These are phyloP conservation scores for Pyrenochaeta sp. DNA, from an alignment of 2,329 filamentous ascomycete genomes.

Conservation along the genomic window DNA sequence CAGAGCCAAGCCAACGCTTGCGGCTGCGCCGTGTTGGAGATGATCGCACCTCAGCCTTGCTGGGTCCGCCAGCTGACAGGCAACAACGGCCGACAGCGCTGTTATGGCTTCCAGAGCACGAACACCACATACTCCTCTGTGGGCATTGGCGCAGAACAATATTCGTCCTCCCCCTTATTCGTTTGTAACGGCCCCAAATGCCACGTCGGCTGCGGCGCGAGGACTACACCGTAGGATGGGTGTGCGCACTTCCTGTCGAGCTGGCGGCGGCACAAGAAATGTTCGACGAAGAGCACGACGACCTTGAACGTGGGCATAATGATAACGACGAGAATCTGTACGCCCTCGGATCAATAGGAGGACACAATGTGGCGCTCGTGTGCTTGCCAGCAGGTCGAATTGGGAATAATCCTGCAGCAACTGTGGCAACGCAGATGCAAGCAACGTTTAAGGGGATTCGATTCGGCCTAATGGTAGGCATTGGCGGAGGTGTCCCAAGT, in stretches of 20 bases:
- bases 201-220: conserved; percentile 9
- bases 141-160: neutral
- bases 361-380: conserved; percentile 43
- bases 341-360: conserved; percentile 29
- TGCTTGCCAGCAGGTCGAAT: conserved; percentile 31
- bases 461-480: conserved; percentile 56
- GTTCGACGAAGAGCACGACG: conserved; percentile 20
- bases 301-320: conserved; percentile 28
- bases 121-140: neutral
- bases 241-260: conserved; percentile 22
- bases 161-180: neutral
- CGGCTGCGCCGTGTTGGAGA: no score
- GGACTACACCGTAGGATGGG: conserved; percentile 24
- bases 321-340: conserved; percentile 32
- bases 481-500: conserved; percentile 47
- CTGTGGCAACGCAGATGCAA: conserved; percentile 41
- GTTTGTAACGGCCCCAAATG: conserved; percentile 3
- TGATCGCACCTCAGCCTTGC: neutral
- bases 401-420: conserved; percentile 46
- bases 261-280: conserved; percentile 15
- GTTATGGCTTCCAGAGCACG: neutral
- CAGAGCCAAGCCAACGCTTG: no score
- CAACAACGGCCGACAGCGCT: neutral
- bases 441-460: conserved; percentile 43
- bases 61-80: conserved; percentile 21